Evolutionary conservation across 2,329 filamentous ascomycete species (phyloP).

Genomic region (Dactylellina drechsleri): DNA sequence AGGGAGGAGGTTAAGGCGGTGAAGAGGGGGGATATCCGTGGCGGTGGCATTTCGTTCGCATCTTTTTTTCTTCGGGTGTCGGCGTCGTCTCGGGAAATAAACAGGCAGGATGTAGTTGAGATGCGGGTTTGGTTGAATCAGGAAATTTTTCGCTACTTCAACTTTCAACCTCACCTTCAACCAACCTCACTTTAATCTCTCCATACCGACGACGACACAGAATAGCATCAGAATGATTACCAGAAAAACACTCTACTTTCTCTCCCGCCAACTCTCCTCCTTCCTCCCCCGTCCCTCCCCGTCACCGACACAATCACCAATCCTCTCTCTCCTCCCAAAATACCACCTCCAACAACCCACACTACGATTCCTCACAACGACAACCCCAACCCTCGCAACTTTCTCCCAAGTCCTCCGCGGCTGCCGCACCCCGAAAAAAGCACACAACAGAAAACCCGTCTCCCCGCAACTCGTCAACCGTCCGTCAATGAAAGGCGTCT

Average conservation of each 20-base stretch:
- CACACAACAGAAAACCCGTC: conserved; percentile 75
- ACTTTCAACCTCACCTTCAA: conserved; percentile 23
- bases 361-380: conserved; percentile 67
- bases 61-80: not conserved
- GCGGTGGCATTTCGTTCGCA: conserved; percentile 47
- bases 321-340: conserved; percentile 56
- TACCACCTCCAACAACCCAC: conserved; percentile 53
- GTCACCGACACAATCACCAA: conserved; percentile 57
- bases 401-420: conserved; percentile 79
- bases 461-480: conserved; percentile 83
- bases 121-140: not conserved
- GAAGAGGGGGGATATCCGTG: conserved; percentile 43
- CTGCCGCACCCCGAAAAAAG: conserved; percentile 80
- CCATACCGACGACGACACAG: too few species aligned
- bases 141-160: conserved; percentile 33
- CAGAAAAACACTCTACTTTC: conserved; percentile 52
- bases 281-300: conserved; percentile 57
- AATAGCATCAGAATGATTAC: conserved; percentile 34
- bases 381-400: conserved; percentile 70
- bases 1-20: conserved; percentile 6
- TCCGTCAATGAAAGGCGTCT: conserved; percentile 93
- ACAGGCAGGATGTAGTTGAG: not conserved
- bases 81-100: conserved; percentile 1
- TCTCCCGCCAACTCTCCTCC: conserved; percentile 48
- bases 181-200: too few species aligned